phyloP scores from a whole-genome alignment of 2,329 filamentous ascomycete genomes.

The Colletotrichum liriopes region DNA sequence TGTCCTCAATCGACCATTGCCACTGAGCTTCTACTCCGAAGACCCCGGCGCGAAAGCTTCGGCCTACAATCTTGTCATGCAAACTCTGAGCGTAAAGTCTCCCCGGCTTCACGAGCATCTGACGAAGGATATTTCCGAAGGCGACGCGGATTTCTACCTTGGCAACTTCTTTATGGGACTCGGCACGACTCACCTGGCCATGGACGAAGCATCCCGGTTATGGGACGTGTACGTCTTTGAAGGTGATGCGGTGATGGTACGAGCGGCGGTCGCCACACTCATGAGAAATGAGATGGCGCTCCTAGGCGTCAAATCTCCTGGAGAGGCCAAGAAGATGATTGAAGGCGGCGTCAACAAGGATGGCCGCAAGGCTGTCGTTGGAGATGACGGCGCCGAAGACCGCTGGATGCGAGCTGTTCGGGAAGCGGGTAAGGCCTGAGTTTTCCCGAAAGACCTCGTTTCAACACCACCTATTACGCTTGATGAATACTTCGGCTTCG shows the following conservation, averaged over 20 bases:
- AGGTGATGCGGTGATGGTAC: conserved; percentile 79
- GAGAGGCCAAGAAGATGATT: conserved; percentile 61
- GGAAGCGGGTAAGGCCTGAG: conserved; percentile 56
- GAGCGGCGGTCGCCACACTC: conserved; percentile 80
- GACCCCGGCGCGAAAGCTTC: conserved; percentile 79
- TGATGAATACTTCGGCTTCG: conserved; percentile 39
- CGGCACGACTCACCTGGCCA: conserved; percentile 74
- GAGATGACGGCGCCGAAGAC: conserved; percentile 63
- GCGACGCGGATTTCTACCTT: conserved; percentile 70
- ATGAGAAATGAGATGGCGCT: conserved; percentile 67
- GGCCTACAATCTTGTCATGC: conserved; percentile 78
- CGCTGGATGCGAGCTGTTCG: conserved; percentile 60
- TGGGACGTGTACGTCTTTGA: conserved; percentile 91
- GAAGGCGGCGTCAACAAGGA: conserved; percentile 46
- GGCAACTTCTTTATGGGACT: conserved; percentile 74
- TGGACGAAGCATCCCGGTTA: conserved; percentile 80
- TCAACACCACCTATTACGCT: conserved; percentile 24
- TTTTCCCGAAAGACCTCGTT: neutral
- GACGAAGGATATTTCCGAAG: conserved; percentile 61
- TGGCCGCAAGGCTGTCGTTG: conserved; percentile 40
- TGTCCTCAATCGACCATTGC: conserved; percentile 81
- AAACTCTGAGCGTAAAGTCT: conserved; percentile 77
- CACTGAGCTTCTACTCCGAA: conserved; percentile 81
- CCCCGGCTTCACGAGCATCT: conserved; percentile 76
- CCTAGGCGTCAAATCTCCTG: conserved; percentile 61